Percentiles rank a stretch among this genome's conserved stretches.
These are phyloP conservation scores for Oryza meyeriana DNA, from an alignment of 176 grass and related monocot species.

Conservation along the genomic window DNA sequence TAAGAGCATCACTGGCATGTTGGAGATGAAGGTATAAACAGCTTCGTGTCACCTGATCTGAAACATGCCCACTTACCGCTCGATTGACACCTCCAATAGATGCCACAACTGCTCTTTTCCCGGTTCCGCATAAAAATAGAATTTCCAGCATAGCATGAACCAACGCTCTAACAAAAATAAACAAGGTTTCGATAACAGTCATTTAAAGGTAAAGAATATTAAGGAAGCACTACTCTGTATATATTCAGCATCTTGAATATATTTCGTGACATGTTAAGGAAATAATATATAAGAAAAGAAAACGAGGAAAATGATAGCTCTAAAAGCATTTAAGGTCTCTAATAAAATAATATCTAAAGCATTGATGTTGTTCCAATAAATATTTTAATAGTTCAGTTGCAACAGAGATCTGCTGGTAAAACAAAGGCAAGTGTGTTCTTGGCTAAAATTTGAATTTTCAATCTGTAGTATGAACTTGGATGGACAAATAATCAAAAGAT, in stretches of 20 bases:
- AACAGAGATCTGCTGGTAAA: neutral
- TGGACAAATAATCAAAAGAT: slow-evolving; percentile 16
- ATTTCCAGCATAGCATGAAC: slow-evolving; percentile 98
- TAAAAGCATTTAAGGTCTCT: neutral
- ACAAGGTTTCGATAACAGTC: neutral
- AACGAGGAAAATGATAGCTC: slow-evolving; percentile 8
- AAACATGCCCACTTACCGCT: slow-evolving; percentile 47
- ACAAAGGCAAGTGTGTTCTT: neutral
- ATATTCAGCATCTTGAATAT: neutral
- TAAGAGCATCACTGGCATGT: slow-evolving; percentile 23
- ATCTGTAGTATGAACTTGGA: neutral
- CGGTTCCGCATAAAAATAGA: slow-evolving; percentile 88
- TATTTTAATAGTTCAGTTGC: neutral
- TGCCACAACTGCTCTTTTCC: slow-evolving; percentile 60
- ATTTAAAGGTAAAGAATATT: slow-evolving; percentile 32
- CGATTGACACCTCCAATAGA: slow-evolving; percentile 50
- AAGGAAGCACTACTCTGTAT: slow-evolving; percentile 11
- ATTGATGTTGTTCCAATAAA: neutral
- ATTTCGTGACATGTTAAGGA: neutral
- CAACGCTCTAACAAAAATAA: slow-evolving; percentile 69
- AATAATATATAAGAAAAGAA: slow-evolving; percentile 13
- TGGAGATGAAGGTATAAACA: slow-evolving; percentile 21
- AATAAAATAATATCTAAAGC: slow-evolving; percentile 10
- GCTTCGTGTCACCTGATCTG: slow-evolving; percentile 40
- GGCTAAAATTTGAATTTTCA: slow-evolving; percentile 4